Evolutionary conservation across 2,329 filamentous ascomycete genomes (phyloP).

Genomic region (Sordariomycetes sp.): DNA sequence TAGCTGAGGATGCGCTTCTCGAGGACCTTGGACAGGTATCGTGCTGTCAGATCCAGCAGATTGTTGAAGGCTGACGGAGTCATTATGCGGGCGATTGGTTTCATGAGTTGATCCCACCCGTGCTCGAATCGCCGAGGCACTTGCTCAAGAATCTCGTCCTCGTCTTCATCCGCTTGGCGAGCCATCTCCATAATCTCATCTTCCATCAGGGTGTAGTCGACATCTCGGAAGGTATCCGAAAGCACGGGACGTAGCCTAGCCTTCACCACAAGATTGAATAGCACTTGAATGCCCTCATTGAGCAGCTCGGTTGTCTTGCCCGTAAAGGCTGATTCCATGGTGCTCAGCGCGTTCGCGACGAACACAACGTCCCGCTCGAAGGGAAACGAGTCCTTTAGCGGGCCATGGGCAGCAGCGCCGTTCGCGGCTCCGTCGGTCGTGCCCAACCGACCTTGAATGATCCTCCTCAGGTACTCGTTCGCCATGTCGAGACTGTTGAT

Average conservation of each 20-base stretch:
- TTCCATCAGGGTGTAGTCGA: constrained; percentile 68
- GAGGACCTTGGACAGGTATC: constrained; percentile 66
- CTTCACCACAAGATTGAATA: constrained; percentile 83
- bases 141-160: constrained; percentile 49
- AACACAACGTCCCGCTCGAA: constrained; percentile 66
- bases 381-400: constrained; percentile 62
- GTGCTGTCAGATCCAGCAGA: constrained; percentile 66
- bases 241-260: constrained; percentile 76
- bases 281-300: constrained; percentile 72
- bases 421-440: constrained; percentile 4
- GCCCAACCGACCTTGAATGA: constrained; percentile 61
- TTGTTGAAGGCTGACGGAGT: constrained; percentile 67
- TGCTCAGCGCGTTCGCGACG: constrained; percentile 58
- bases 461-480: constrained; percentile 82
- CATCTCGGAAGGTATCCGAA: constrained; percentile 81
- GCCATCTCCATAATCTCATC: constrained; percentile 50
- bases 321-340: constrained; percentile 63
- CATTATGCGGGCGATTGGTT: constrained; percentile 76
- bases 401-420: constrained; percentile 16
- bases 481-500: constrained; percentile 94
- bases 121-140: constrained; percentile 74
- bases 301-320: constrained; percentile 74
- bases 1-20: constrained; percentile 84
- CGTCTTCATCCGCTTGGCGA: constrained; percentile 42
- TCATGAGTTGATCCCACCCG: constrained; percentile 78